Conservation (phyloP, 1,284 basidiomycete genomes). For the Malassezia restricta region DNA sequence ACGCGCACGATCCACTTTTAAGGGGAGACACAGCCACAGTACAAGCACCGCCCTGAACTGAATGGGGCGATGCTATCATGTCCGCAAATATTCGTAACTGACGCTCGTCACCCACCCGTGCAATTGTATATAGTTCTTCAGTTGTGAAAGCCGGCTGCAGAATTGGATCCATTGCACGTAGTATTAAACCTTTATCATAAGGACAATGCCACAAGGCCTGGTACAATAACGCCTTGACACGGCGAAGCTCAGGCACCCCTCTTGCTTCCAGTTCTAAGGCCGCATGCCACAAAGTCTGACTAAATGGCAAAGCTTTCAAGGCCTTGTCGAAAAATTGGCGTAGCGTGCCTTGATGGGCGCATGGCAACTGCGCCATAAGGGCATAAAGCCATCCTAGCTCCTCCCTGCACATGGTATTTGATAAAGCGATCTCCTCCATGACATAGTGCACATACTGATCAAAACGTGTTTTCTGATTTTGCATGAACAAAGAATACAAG, state of each 20-base stretch:
- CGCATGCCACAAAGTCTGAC: neutral
- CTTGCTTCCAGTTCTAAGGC: neutral
- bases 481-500: neutral
- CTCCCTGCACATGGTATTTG: neutral
- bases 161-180: neutral
- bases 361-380: neutral
- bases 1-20: too few relatives aligned
- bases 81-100: conserved; percentile 8
- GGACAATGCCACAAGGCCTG: conserved; percentile 8
- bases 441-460: neutral
- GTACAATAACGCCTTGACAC: conserved; percentile 4
- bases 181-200: conserved; percentile 8
- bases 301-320: neutral
- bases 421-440: neutral
- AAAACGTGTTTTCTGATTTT: neutral
- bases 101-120: conserved; percentile 3
- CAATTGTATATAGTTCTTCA: neutral
- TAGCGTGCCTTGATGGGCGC: neutral
- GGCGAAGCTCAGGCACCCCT: neutral
- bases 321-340: neutral
- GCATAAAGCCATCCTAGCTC: conserved; percentile 1
- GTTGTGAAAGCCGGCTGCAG: neutral
- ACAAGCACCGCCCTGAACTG: too few relatives aligned
- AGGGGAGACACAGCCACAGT: too few relatives aligned
- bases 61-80: neutral